A percentile compares a stretch with the other conserved stretches of the same genome.
Conservation (phyloP, 306 rosid species). For the Vigna radiata region DNA sequence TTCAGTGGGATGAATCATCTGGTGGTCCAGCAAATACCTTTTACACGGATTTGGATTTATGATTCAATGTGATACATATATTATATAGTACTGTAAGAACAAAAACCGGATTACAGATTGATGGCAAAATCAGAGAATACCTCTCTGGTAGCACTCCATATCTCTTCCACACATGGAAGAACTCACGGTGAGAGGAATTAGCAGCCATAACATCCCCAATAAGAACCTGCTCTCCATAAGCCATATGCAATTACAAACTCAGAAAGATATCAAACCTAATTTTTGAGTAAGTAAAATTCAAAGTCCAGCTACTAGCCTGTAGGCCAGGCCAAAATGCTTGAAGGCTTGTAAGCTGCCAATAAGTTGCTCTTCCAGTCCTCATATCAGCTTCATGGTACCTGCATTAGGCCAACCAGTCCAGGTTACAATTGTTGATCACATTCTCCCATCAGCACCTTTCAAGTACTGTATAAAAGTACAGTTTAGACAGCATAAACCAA, state of each 20-base stretch:
- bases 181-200: constrained; percentile 93
- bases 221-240: constrained; percentile 72
- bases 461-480: background rate
- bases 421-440: constrained; percentile 41
- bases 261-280: constrained; percentile 36
- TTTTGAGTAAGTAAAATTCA: background rate
- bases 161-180: constrained; percentile 83
- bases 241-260: constrained; percentile 40
- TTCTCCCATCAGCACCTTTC: constrained; percentile 18
- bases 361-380: constrained; percentile 96
- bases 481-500: constrained; percentile 17
- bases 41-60: constrained; percentile 53
- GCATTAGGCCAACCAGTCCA: constrained; percentile 46
- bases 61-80: constrained; percentile 40
- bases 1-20: constrained; percentile 95
- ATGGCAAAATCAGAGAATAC: constrained; percentile 52
- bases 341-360: constrained; percentile 99
- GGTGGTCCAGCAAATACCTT: constrained; percentile 94
- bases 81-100: constrained; percentile 36
- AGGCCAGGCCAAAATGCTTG: constrained; percentile 99
- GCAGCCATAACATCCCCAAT: constrained; percentile 92
- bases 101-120: constrained; percentile 38
- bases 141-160: constrained; percentile 96
- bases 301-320: constrained; percentile 67
- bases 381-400: constrained; percentile 99